phyloP scores from a whole-genome alignment of 257 asterid genomes.

The Solanum bulbocastanum region DNA sequence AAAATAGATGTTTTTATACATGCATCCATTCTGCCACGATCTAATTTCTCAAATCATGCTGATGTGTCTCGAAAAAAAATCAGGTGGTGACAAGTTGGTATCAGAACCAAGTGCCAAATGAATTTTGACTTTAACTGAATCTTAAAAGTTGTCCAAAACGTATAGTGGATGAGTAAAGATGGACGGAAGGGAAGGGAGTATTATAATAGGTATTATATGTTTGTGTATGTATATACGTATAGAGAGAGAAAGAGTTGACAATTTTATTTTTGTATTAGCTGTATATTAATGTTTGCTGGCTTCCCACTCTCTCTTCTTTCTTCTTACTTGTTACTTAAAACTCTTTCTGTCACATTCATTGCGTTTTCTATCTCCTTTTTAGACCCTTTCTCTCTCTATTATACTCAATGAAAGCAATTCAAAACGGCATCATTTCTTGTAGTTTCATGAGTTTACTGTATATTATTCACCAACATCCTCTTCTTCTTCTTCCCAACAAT shows the following conservation, averaged over 20 bases:
- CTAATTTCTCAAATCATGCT: too few species aligned
- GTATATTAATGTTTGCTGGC: neutral
- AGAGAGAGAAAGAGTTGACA: neutral
- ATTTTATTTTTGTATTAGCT: neutral
- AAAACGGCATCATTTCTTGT: neutral
- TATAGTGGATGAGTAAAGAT: neutral
- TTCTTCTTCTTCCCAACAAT: neutral
- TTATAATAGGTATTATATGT: neutral
- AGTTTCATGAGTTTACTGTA: neutral
- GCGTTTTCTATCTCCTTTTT: neutral
- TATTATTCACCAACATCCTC: neutral
- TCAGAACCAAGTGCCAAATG: too few species aligned
- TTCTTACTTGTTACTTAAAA: neutral
- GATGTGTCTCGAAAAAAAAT: fast-evolving
- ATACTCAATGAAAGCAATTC: neutral
- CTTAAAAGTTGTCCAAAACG: too few species aligned
- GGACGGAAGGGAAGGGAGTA: too few species aligned
- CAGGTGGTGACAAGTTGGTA: too few species aligned
- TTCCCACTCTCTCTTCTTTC: neutral
- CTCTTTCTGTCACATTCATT: neutral
- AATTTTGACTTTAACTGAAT: too few species aligned
- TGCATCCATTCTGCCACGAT: fast-evolving
- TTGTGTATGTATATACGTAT: neutral
- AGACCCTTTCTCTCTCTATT: neutral
- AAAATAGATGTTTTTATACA: neutral